Conservation (phyloP, 306 rosid species). For the Echinosophora koreensis region DNA sequence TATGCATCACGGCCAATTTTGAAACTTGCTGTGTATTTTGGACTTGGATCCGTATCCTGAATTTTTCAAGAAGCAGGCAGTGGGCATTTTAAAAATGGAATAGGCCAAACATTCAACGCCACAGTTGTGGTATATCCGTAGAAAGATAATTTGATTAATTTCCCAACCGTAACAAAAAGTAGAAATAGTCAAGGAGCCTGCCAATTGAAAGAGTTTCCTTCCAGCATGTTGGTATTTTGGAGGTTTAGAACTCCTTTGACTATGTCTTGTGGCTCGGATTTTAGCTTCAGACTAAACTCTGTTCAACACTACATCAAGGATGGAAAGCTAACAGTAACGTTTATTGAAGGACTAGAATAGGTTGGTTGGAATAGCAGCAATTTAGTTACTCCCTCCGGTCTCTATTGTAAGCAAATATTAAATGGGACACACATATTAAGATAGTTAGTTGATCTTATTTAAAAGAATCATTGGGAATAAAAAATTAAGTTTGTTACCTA, state of each 20-base stretch:
- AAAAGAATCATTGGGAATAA: too few species aligned
- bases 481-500: too few species aligned
- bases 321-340: not conserved
- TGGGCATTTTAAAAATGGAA: conserved; percentile 9
- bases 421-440: too few species aligned
- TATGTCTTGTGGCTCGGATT: not conserved
- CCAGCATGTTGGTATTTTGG: not conserved
- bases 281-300: not conserved
- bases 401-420: too few species aligned
- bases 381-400: too few species aligned
- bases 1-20: conserved; percentile 21
- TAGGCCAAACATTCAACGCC: not conserved
- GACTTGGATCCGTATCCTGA: not conserved
- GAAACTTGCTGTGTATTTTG: not conserved
- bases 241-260: not conserved
- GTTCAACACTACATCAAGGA: not conserved
- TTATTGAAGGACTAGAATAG: not conserved
- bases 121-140: too few species aligned
- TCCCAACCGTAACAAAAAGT: too few species aligned
- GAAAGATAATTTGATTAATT: too few species aligned
- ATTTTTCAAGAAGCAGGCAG: not conserved
- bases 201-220: not conserved
- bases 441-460: too few species aligned
- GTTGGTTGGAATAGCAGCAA: not conserved
- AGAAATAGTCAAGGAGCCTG: not conserved